phyloP scores from a whole-genome alignment of 495 filamentous ascomycete species.

The Clohesyomyces aquaticus region DNA sequence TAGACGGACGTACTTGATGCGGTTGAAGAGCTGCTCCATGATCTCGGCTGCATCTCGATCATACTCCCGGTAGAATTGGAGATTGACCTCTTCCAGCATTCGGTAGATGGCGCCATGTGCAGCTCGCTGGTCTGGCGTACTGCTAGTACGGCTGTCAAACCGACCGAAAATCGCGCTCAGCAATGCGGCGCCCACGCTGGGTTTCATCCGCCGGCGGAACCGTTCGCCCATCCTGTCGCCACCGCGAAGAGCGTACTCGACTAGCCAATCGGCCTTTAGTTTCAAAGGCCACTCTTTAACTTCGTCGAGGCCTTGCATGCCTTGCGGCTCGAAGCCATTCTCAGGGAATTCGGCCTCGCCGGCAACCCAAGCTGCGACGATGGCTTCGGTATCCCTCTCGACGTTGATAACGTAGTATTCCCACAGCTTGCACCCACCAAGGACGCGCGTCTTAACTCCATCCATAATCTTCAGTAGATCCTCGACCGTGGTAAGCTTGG shows the following conservation, averaged over 20 bases:
- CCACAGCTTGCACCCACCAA: conserved; percentile 80
- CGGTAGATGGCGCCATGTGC: conserved; percentile 44
- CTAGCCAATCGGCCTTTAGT: conserved; percentile 64
- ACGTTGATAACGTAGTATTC: conserved; percentile 89
- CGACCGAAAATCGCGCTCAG: conserved; percentile 70
- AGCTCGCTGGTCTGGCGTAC: conserved; percentile 39
- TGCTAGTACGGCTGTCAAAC: conserved; percentile 53
- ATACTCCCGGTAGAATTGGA: conserved; percentile 88
- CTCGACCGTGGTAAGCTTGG: conserved; percentile 66
- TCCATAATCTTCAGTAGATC: conserved; percentile 87
- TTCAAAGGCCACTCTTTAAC: conserved; percentile 60
- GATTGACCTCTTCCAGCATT: conserved; percentile 82
- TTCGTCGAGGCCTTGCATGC: conserved; percentile 57
- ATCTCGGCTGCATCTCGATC: conserved; percentile 81
- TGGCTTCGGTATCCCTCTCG: conserved; percentile 67
- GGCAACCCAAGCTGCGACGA: conserved; percentile 70
- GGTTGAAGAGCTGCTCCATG: conserved; percentile 87
- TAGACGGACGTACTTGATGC: conserved; percentile 87
- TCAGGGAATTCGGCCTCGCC: conserved; percentile 56
- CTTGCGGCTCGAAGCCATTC: conserved; percentile 50
- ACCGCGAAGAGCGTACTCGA: conserved; percentile 65
- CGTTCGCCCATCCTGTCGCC: conserved; percentile 76
- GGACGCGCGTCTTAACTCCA: conserved; percentile 75
- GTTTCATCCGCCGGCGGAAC: conserved; percentile 69
- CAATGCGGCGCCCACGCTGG: conserved; percentile 68